Percentiles rank a stretch among this genome's conserved stretches.
Evolutionary conservation across 257 asterid genomes (phyloP).

Genomic region (Primulina eburnea): DNA sequence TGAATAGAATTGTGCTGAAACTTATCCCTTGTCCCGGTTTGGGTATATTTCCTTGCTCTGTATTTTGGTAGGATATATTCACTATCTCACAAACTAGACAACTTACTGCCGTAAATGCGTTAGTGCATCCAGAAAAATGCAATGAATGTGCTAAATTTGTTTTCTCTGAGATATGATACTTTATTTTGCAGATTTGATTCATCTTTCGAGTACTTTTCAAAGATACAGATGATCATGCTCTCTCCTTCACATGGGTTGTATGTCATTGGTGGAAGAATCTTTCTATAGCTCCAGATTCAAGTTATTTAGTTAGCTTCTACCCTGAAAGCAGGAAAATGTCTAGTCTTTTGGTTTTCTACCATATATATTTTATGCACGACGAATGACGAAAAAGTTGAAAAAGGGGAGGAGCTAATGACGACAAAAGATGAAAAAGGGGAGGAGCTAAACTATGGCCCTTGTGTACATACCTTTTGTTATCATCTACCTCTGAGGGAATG

Average conservation of each 20-base stretch:
- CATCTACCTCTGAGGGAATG: background rate
- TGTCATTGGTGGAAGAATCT: background rate
- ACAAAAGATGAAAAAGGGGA: background rate
- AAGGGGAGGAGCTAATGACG: too few species aligned
- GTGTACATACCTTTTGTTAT: background rate
- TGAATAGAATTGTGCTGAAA: background rate
- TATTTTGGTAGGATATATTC: background rate
- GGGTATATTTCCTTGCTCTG: background rate
- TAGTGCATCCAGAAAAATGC: background rate
- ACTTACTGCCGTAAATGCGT: background rate
- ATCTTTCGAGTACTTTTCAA: background rate
- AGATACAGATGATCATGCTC: background rate
- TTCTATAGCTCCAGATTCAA: slow-evolving; percentile 4
- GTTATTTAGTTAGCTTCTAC: slow-evolving; percentile 3
- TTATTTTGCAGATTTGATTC: slow-evolving; percentile 23
- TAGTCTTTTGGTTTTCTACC: slow-evolving; percentile 13
- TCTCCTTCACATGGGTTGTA: background rate
- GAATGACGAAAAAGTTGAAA: too few species aligned
- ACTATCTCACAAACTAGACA: background rate
- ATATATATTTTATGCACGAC: too few species aligned
- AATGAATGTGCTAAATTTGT: background rate
- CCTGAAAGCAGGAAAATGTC: background rate
- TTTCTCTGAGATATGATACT: background rate
- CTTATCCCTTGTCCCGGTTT: background rate
- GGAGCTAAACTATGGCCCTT: background rate